Base-by-base conservation (phyloP, 2,329 filamentous ascomycete species). In the Biscogniauxia sp. region DNA sequence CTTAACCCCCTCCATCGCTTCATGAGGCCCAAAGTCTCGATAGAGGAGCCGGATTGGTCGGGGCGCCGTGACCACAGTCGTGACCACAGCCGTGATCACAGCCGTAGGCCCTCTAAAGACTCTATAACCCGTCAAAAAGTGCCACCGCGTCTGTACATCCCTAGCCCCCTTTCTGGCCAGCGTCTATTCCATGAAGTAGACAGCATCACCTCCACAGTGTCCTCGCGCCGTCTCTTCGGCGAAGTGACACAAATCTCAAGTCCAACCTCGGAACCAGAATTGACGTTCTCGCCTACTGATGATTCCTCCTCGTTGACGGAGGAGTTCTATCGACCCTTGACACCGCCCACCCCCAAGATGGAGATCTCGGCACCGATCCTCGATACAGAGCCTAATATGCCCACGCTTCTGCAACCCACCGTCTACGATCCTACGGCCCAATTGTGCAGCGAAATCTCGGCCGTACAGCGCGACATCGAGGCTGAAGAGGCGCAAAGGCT, bases 381-480 rank as follows among this genome's bases (percentile, higher is more conserved):
- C 51, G 70, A 76, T 57, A 72, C 76, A n/a, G 76, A 78, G 25
- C 80, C 81, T 9, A 78, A 66, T 55, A 74, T 80, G 59, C 82
- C 82, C 1, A 77, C 83, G 25, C 72, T 83, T 19, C 77, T 88
- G 8, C 84, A 84, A 67, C 83, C 85, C 1, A 82, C 82, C 13
- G 80, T 84, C 37, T 88, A 87, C 69, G 77, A 85, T 64, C 82
- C 84, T 28, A 72, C 70, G 23, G 69, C 70, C 8, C 68, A 69
- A 32, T 64, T 73, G 15, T 76, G 81, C 63, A 78, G 78, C 59
- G 79, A 80, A 55, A 82, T 88, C 61, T 81, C 82, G 15, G 78
- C 83, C 1, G 81, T 87, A 28, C 85, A 87, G 71, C 83, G 84
- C 64, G 82, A 85, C 68, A 75, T 85, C 51, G 79, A 82, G 65